Conservation (phyloP, 495 filamentous ascomycete genomes). For the Podospora pseudopauciseta region DNA sequence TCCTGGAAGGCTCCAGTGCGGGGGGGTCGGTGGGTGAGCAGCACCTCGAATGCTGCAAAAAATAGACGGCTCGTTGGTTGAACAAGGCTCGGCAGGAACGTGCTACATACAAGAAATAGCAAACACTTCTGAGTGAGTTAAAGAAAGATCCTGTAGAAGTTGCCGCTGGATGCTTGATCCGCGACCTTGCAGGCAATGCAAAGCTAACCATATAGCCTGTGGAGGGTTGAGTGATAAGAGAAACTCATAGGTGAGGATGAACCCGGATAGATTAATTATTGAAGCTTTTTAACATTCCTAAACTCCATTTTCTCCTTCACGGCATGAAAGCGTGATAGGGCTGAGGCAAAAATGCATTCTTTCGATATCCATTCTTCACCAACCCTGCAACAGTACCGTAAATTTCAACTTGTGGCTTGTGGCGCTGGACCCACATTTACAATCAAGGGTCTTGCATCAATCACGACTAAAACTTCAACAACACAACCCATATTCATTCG, state of each 20-base stretch:
- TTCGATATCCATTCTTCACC: not conserved
- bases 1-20: not conserved
- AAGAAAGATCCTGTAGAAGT: no score
- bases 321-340: not conserved
- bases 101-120: not conserved
- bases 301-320: not conserved
- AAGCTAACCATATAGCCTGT: no score
- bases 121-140: no score
- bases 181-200: no score
- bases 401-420: not conserved
- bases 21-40: not conserved
- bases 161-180: no score
- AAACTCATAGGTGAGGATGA: no score
- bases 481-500: no score
- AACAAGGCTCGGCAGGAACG: not conserved
- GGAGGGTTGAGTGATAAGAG: no score
- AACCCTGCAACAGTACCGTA: not conserved
- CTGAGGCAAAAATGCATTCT: not conserved
- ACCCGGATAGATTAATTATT: no score
- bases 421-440: not conserved
- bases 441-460: slow-evolving; percentile 6
- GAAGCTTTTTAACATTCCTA: not conserved
- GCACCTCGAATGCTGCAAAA: not conserved
- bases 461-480: not conserved
- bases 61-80: not conserved